Evolutionary conservation across 1,284 basidiomycete species (phyloP), one percentile per base, ranked within the genome.

Genomic region (Quambalaria eucalypti): DNA sequence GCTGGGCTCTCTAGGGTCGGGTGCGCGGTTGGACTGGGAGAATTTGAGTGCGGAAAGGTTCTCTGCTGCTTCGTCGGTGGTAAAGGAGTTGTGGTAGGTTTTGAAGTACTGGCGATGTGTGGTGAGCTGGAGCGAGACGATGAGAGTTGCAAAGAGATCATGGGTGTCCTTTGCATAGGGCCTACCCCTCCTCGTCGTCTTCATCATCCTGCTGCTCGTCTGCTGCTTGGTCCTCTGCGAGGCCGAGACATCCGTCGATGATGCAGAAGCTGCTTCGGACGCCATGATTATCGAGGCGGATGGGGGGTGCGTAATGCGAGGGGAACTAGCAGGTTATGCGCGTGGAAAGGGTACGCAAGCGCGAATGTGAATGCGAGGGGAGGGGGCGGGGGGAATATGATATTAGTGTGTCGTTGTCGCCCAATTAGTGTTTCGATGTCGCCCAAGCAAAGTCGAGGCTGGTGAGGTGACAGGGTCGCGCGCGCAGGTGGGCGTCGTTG

Each of bases 11-110:
- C 90, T 87, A 57, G 95, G 92, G 82, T 98, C 95, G 68, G 92
- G 89, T 57, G 89, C 87, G 67, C 95, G 90, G 78, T 93, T 95
- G 53, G 93, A 97, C 80, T 99, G 95, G 25, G 92, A 93, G 77
- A 99, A 99, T 78, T 97, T 96, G 75, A 98, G 85, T 2, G 90
- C 90, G 29, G 90, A 87, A 40, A 99, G 81, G 76, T 98, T 97
- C 72, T 84, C 82, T 16, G 88, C 90, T 7, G 93, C 93, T 78
- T 97, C 92, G 76, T 98, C 93, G 16, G 92, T 95, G 55, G 90
- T 87, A 78, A 99, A 99, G 2, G 89, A 90, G 78, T 96, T 91
- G 31, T 86, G 83, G 76, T 92, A 97, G 30, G 85, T 86, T 65
- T 90, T 86, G 82, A 98, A 97, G 80, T 93, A 95, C 69, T 92